These are phyloP conservation scores for Simplicillium aogashimaense DNA, from an alignment of 2,329 filamentous ascomycete species.

Conservation along the genomic window DNA sequence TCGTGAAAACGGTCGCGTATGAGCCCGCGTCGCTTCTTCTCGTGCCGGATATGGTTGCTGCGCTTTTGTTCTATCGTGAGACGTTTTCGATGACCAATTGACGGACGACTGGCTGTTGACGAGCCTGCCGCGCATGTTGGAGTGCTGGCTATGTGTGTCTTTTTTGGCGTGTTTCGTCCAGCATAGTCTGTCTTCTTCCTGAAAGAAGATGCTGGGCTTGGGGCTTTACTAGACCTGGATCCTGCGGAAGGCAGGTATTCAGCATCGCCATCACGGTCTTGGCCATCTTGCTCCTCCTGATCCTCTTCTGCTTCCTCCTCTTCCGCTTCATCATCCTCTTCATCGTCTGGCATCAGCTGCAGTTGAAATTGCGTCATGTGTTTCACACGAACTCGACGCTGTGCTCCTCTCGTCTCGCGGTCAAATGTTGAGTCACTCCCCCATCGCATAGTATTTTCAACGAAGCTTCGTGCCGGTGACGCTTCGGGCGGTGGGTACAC, in stretches of 20 bases:
- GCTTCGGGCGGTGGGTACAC: not conserved
- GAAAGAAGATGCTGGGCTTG: not conserved
- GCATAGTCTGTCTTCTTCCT: not conserved
- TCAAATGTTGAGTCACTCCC: conserved; percentile 4
- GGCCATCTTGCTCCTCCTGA: not conserved
- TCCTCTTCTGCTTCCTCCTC: conserved; percentile 1
- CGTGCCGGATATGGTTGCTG: conserved; percentile 6
- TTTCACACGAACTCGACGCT: conserved; percentile 1
- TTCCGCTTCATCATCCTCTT: conserved; percentile 1
- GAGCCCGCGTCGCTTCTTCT: conserved; percentile 5
- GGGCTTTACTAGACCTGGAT: not conserved
- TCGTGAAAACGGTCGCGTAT: conserved; percentile 4
- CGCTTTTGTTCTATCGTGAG: conserved; percentile 6
- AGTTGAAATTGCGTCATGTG: conserved; percentile 4
- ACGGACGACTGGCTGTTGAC: not conserved
- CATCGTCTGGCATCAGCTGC: conserved; percentile 1
- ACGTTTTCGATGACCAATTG: conserved; percentile 1
- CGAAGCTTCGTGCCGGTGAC: not conserved
- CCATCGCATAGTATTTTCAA: conserved; percentile 1
- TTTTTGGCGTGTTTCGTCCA: not conserved
- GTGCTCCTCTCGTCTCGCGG: not conserved
- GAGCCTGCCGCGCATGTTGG: not conserved
- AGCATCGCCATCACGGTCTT: not conserved
- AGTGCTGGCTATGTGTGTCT: not conserved
- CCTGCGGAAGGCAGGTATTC: not conserved